Evolutionary conservation across 2,329 filamentous ascomycete genomes (phyloP), one percentile per base, ranked within the genome.

Genomic region (Ascochyta viciae-villosae): DNA sequence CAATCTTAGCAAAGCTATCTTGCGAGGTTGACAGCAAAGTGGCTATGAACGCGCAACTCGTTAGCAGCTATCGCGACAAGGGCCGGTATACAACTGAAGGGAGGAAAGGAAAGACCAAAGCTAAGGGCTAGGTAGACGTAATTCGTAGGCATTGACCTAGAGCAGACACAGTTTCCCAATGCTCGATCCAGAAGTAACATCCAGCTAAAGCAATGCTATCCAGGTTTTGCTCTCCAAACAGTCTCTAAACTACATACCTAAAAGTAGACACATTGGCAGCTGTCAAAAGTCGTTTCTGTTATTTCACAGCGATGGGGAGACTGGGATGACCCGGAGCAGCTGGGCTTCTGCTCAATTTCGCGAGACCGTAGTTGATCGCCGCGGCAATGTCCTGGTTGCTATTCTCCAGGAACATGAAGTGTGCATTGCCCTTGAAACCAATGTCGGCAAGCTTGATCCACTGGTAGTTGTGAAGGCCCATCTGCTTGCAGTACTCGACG

Each of bases 331-430:
- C 47, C 43, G 47, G 53, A 37, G 53, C 53, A 27, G 42, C 47
- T 16, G 53, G 34, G 15, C 47, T 27, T n/a, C 8, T 38, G 6
- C 60, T 57, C 37, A 59, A 3, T 22, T 37, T 39, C 1, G 2
- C 23, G 4, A 63, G 55, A 43, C 53, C 41, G 24, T 41, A 31
- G 38, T 60, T 55, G 19, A 63, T 61, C 23, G 45, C 56, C 33
- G 58, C 58, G 2, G 78, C 80, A 49, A 84, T 74, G 0, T 74
- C 63, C 29, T 77, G 59, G 54, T 78, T 84, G 62, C 86, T 85
- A 62, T 73, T 77, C 72, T 85, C 83, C 31, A 85, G 63, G 41
- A 83, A 83, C 72, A 82, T 76, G 54, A 86, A 77, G 62, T 85
- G 84, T 0, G 82, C 83, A 55, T 87, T 87, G 0, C 85, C 85